Conservation (phyloP, 108 stramenopile genomes). For the Mayamaea pseudoterrestris region DNA sequence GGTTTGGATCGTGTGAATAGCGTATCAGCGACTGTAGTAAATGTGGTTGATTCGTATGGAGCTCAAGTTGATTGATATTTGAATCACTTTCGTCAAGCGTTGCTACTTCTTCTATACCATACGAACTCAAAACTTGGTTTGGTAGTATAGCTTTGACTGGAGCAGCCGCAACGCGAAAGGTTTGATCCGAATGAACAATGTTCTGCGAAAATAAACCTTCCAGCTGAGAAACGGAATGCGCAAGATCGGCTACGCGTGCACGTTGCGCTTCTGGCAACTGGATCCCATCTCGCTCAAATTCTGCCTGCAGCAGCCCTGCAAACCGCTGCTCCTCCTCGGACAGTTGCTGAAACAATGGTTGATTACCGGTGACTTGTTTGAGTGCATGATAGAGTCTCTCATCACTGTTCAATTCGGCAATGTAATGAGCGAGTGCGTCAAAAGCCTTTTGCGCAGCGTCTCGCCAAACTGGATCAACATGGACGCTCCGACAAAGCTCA, state of each 20-base stretch:
- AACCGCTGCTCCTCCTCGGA: constrained; percentile 68
- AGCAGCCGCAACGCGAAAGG: constrained; percentile 26
- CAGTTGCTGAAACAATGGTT: constrained; percentile 5
- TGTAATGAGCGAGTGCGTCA: constrained; percentile 63
- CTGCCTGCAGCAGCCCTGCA: constrained; percentile 49
- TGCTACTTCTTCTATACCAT: constrained; percentile 14
- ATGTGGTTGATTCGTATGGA: constrained; percentile 30
- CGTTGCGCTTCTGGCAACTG: constrained; percentile 67
- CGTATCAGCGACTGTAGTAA: constrained; percentile 56
- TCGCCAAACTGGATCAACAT: constrained; percentile 59
- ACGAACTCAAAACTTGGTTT: constrained; percentile 25
- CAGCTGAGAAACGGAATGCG: constrained; percentile 48
- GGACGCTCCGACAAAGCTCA: constrained; percentile 84
- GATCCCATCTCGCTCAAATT: constrained; percentile 92
- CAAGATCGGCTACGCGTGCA: constrained; percentile 49
- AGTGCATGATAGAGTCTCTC: constrained; percentile 46
- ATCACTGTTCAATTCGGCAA: constrained; percentile 82
- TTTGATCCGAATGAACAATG: constrained; percentile 47
- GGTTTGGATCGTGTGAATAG: constrained; percentile 33
- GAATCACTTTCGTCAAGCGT: constrained; percentile 7
- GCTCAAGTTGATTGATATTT: constrained; percentile 1
- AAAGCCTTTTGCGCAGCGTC: constrained; percentile 69
- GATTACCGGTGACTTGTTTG: constrained; percentile 10
- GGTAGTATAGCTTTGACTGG: constrained; percentile 47
- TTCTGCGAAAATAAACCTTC: constrained; percentile 65